Evolutionary conservation across 2,329 filamentous ascomycete genomes (phyloP).

Genomic region (Emmonsiellopsis sp.): DNA sequence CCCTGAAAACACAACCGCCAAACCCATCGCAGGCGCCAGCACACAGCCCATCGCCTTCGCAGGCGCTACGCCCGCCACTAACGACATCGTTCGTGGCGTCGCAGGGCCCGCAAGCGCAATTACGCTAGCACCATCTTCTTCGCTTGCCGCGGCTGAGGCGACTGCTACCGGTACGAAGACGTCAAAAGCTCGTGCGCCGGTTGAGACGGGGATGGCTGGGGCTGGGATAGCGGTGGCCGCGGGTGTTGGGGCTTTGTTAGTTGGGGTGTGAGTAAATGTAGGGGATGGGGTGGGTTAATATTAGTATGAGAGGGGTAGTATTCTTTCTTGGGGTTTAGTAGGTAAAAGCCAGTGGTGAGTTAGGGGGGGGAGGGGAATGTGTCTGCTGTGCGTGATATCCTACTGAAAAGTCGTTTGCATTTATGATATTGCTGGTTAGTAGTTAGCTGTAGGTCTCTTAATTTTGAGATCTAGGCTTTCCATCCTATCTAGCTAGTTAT

Average conservation of each 20-base stretch:
- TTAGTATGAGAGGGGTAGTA: neutral
- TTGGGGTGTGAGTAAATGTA: conserved; percentile 4
- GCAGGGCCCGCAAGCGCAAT: conserved; percentile 35
- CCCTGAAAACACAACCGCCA: conserved; percentile 39
- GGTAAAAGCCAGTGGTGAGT: too few species aligned
- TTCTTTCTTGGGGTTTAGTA: neutral
- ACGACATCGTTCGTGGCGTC: conserved; percentile 44
- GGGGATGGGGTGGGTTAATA: too few species aligned
- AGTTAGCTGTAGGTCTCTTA: too few species aligned
- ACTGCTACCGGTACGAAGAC: conserved; percentile 11
- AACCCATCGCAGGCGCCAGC: conserved; percentile 38
- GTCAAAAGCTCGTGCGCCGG: conserved; percentile 25
- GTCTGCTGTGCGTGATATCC: too few species aligned
- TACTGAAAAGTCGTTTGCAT: too few species aligned
- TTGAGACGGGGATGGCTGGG: conserved; percentile 32
- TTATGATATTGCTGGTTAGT: too few species aligned
- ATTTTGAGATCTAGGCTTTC: too few species aligned
- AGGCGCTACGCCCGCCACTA: conserved; percentile 39
- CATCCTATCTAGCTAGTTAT: too few species aligned
- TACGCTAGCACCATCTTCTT: conserved; percentile 19
- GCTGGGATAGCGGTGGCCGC: conserved; percentile 34
- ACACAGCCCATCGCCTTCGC: conserved; percentile 40
- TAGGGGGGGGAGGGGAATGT: too few species aligned
- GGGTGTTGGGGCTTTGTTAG: conserved; percentile 30
- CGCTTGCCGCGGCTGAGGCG: neutral